Conservation (phyloP, 805 yeast genomes). For the Metschnikowia aberdeeniae region DNA sequence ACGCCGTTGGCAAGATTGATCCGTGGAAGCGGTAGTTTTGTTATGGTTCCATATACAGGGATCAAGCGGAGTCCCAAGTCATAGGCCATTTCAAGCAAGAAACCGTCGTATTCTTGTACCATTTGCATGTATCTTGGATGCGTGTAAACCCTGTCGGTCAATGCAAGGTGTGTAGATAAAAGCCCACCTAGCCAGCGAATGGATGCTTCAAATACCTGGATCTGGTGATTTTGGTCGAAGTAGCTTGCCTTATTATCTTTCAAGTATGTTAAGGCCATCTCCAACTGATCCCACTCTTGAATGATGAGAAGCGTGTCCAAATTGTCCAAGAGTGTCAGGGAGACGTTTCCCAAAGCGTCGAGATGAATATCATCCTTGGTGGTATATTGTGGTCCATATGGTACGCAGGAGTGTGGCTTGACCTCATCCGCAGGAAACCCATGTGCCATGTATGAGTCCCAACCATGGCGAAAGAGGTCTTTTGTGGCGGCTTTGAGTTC, state of each 20-base stretch:
- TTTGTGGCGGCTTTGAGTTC: constrained; percentile 44
- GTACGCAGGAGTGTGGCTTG: constrained; percentile 65
- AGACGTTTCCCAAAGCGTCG: constrained; percentile 82
- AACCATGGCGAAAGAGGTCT: constrained; percentile 66
- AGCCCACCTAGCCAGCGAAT: constrained; percentile 82
- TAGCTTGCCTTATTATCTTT: constrained; percentile 36
- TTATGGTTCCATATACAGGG: constrained; percentile 62
- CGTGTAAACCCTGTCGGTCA: constrained; percentile 24
- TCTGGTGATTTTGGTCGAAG: constrained; percentile 63
- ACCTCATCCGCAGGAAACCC: constrained; percentile 87
- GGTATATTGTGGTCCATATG: constrained; percentile 59
- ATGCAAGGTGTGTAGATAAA: constrained; percentile 64
- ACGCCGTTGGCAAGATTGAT: constrained; percentile 58
- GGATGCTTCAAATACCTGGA: constrained; percentile 85
- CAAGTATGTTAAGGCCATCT: constrained; percentile 26
- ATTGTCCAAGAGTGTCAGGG: constrained; percentile 74
- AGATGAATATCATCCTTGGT: constrained; percentile 57
- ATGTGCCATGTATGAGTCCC: constrained; percentile 59
- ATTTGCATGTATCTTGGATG: constrained; percentile 9
- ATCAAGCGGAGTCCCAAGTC: constrained; percentile 71
- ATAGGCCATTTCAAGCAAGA: constrained; percentile 63
- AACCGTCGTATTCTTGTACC: constrained; percentile 58
- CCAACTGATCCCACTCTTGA: constrained; percentile 57
- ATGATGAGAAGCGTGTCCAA: constrained; percentile 75
- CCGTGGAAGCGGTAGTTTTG: constrained; percentile 75